These are phyloP conservation scores for Verticillium dahliae DNA, from an alignment of 2,329 filamentous ascomycete species.

Conservation along the genomic window DNA sequence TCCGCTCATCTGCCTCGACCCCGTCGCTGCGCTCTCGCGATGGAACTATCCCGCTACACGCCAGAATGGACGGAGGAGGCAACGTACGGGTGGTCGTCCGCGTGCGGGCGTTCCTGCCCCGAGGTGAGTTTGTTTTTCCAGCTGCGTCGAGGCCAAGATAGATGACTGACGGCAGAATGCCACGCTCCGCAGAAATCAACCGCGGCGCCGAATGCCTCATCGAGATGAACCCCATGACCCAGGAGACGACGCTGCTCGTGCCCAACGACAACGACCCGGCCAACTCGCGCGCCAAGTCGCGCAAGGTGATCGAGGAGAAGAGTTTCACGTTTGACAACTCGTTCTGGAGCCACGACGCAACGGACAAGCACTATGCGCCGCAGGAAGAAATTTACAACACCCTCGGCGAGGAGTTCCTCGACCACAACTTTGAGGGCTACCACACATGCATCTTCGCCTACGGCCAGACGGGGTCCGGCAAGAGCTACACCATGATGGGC, in stretches of 20 bases:
- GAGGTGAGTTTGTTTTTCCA: conserved; percentile 48
- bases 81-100: conserved; percentile 81
- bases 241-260: conserved; percentile 74
- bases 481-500: conserved; percentile 99
- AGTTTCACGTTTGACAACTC: conserved; percentile 95
- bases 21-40: conserved; percentile 71
- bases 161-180: conserved; percentile 5
- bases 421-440: conserved; percentile 99
- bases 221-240: conserved; percentile 80
- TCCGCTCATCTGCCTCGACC: conserved; percentile 67
- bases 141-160: background rate
- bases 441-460: conserved; percentile 99
- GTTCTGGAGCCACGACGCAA: conserved; percentile 86
- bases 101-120: conserved; percentile 69
- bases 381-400: conserved; percentile 93
- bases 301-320: conserved; percentile 79
- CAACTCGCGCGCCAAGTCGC: conserved; percentile 54
- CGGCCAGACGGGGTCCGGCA: conserved; percentile 93
- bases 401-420: conserved; percentile 91
- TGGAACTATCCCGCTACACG: conserved; percentile 51
- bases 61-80: conserved; percentile 56
- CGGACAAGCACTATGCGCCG: conserved; percentile 78
- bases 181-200: conserved; percentile 60
- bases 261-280: conserved; percentile 51
- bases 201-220: conserved; percentile 79